Evolutionary conservation across 768 basidiomycete species (phyloP).

Genomic region (Asterophora parasitica): DNA sequence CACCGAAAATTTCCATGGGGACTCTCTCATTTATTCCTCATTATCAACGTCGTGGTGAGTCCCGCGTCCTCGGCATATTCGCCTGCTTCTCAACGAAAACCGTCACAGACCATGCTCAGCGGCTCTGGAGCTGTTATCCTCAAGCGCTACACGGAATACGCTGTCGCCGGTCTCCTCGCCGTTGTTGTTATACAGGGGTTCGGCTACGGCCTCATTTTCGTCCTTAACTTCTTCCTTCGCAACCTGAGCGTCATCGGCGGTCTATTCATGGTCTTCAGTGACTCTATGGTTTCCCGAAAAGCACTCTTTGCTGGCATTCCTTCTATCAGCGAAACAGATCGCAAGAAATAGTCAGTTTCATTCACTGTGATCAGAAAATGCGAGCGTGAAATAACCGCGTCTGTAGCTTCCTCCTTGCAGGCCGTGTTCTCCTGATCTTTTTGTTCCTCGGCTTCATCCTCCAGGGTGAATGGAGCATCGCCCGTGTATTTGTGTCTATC

Average conservation of each 20-base stretch:
- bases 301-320: constrained; percentile 90
- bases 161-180: constrained; percentile 82
- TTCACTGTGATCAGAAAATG: constrained; percentile 1
- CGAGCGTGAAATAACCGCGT: not conserved
- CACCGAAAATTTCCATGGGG: constrained; percentile 97
- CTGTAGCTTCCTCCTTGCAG: constrained; percentile 89
- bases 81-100: not conserved
- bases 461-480: constrained; percentile 87
- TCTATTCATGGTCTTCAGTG: constrained; percentile 98
- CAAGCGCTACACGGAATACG: constrained; percentile 83
- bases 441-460: constrained; percentile 97
- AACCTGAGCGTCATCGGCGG: constrained; percentile 98
- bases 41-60: constrained; percentile 87
- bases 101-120: constrained; percentile 76
- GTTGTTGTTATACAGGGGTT: constrained; percentile 96
- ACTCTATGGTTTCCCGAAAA: constrained; percentile 86
- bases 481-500: constrained; percentile 82
- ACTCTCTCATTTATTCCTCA: constrained; percentile 87
- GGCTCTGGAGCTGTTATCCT: constrained; percentile 83
- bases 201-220: constrained; percentile 98
- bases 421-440: constrained; percentile 96
- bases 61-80: not conserved
- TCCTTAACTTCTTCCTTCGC: constrained; percentile 99
- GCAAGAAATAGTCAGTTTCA: constrained; percentile 88
- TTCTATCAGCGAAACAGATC: constrained; percentile 86